Evolutionary conservation across 148 eudicot genomes (phyloP).

Genomic region (Silene conica): DNA sequence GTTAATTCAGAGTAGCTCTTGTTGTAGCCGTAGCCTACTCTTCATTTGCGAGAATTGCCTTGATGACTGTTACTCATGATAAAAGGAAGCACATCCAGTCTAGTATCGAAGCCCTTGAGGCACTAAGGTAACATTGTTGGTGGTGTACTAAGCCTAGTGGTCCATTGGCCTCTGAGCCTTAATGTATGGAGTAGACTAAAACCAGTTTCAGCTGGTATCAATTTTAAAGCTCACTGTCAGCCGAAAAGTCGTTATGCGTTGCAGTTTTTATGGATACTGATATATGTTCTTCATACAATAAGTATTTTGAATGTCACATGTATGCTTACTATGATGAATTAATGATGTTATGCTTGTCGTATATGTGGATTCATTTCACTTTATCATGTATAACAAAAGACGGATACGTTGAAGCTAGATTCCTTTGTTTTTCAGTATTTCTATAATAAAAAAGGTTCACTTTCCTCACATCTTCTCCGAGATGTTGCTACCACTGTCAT

Average conservation of each 20-base stretch:
- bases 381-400: neutral
- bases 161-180: neutral
- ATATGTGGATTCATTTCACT: neutral
- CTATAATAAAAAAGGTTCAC: neutral
- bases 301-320: neutral
- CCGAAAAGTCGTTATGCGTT: neutral
- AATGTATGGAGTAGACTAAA: neutral
- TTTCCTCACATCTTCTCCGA: neutral
- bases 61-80: no score
- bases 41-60: no score
- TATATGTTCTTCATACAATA: neutral
- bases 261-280: neutral
- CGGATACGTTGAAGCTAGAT: neutral
- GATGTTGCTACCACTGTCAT: neutral
- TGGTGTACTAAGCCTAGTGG: neutral
- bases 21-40: neutral
- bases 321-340: slow-evolving; percentile 5
- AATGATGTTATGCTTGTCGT: neutral
- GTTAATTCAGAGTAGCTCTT: neutral
- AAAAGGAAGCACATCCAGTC: no score
- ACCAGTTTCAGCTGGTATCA: neutral
- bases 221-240: neutral
- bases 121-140: neutral
- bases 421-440: neutral
- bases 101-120: neutral